phyloP scores from a whole-genome alignment of 352 stramenopile species.

The Phytophthora niederhauseri region DNA sequence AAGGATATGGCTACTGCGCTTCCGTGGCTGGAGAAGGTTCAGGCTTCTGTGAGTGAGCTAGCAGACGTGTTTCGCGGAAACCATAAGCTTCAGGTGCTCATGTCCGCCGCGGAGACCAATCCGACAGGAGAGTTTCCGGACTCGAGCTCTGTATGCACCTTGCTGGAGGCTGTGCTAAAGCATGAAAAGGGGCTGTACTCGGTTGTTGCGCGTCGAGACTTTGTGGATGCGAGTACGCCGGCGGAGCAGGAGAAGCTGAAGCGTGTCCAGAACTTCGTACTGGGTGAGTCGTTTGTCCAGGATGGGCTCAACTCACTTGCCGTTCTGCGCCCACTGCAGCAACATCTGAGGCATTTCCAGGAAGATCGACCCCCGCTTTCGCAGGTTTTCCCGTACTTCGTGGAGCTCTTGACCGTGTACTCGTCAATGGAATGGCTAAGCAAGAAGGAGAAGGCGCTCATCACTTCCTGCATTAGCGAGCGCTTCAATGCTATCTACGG shows the following conservation, averaged over 20 bases:
- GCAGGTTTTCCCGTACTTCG: constrained; percentile 57
- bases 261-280: constrained; percentile 68
- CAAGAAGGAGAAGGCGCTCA: constrained; percentile 79
- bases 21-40: constrained; percentile 53
- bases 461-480: constrained; percentile 67
- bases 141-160: constrained; percentile 37
- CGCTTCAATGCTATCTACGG: constrained; percentile 71
- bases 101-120: constrained; percentile 21
- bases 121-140: constrained; percentile 30
- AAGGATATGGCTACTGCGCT: constrained; percentile 56
- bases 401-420: constrained; percentile 55
- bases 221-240: constrained; percentile 47
- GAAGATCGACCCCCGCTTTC: constrained; percentile 49
- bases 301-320: constrained; percentile 63
- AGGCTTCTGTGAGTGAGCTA: constrained; percentile 46
- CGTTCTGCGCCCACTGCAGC: constrained; percentile 60
- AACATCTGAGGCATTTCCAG: constrained; percentile 56
- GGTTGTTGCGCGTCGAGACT: constrained; percentile 63
- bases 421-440: constrained; percentile 64
- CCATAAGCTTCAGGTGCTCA: constrained; percentile 44
- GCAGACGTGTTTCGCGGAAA: constrained; percentile 50
- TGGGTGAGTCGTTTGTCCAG: constrained; percentile 64
- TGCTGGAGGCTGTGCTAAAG: constrained; percentile 56
- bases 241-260: constrained; percentile 55
- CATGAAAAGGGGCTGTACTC: constrained; percentile 58